phyloP scores from a whole-genome alignment of 805 yeast genomes.

The Middelhovenomyces tepae region DNA sequence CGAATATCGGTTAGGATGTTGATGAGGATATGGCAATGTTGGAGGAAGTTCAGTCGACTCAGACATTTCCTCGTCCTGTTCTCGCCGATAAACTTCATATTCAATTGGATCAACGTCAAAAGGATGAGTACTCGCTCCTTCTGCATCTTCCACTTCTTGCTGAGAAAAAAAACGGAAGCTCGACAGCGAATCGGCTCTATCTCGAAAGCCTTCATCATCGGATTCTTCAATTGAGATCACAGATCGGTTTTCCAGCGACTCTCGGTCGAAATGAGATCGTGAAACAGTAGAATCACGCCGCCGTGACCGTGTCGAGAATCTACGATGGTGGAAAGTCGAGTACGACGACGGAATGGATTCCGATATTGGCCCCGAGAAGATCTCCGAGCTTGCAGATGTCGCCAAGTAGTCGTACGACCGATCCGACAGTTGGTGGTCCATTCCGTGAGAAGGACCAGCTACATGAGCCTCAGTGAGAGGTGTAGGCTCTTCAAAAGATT shows the following conservation, averaged over 20 bases:
- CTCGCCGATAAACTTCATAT: slow-evolving; percentile 14
- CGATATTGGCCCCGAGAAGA: slow-evolving; percentile 64
- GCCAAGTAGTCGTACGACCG: slow-evolving; percentile 21
- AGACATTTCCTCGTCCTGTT: slow-evolving; percentile 9
- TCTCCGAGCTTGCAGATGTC: slow-evolving; percentile 36
- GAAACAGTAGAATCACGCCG: slow-evolving; percentile 4
- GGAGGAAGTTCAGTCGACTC: slow-evolving; percentile 5
- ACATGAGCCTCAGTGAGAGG: too few species aligned
- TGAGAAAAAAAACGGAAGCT: slow-evolving; percentile 75
- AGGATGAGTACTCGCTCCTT: slow-evolving; percentile 69
- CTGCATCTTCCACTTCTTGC: slow-evolving; percentile 78
- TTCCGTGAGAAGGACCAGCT: too few species aligned
- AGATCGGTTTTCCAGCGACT: slow-evolving; percentile 2
- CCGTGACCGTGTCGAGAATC: slow-evolving; percentile 16
- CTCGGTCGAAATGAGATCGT: neutral
- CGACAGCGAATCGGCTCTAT: slow-evolving; percentile 16
- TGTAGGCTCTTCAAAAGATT: too few species aligned
- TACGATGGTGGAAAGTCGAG: slow-evolving; percentile 50
- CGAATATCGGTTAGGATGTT: slow-evolving; percentile 8
- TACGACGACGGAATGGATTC: slow-evolving; percentile 64
- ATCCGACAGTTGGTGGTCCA: too few species aligned
- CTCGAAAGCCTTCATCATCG: slow-evolving; percentile 4
- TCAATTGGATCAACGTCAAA: slow-evolving; percentile 29
- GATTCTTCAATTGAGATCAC: slow-evolving; percentile 8
- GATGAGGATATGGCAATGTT: slow-evolving; percentile 9